A percentile compares a stretch with the other conserved stretches of the same genome.
These are phyloP conservation scores for Ceratonia siliqua DNA, from an alignment of 306 rosid genomes.

Conservation along the genomic window DNA sequence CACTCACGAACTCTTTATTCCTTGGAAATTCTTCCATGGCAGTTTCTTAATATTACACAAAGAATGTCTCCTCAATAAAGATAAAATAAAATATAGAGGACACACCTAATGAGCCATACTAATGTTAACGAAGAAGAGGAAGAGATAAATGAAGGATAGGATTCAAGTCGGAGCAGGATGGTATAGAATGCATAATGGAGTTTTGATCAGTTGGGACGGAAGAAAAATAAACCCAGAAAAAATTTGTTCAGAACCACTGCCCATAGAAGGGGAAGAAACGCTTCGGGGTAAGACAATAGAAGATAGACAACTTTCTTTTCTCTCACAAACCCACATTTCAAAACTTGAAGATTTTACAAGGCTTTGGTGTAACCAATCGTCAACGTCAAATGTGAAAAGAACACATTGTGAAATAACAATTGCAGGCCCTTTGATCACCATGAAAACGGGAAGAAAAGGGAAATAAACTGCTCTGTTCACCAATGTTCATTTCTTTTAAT, in stretches of 20 bases:
- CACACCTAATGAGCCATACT: background rate
- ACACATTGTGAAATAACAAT: background rate
- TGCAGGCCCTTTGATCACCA: background rate
- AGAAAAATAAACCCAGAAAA: background rate
- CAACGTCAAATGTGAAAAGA: background rate
- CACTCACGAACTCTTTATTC: background rate
- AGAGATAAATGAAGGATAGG: background rate
- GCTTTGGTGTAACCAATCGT: background rate
- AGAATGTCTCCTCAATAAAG: background rate
- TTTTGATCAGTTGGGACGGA: background rate
- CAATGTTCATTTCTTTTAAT: background rate
- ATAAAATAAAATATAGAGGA: background rate
- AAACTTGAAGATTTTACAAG: background rate
- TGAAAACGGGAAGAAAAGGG: background rate
- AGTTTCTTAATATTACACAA: constrained; percentile 1
- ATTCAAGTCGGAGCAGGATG: background rate
- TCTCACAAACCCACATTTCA: constrained; percentile 14
- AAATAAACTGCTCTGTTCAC: background rate
- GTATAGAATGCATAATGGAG: background rate
- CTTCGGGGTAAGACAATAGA: background rate
- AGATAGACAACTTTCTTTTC: background rate
- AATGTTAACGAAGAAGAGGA: background rate
- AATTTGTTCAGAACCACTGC: background rate
- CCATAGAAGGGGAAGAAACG: background rate
- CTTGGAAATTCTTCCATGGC: background rate